Evolutionary conservation across 75 land plant genomes (phyloP), one percentile per base, ranked within the genome.

Genomic region (Ceratopteris richardii): DNA sequence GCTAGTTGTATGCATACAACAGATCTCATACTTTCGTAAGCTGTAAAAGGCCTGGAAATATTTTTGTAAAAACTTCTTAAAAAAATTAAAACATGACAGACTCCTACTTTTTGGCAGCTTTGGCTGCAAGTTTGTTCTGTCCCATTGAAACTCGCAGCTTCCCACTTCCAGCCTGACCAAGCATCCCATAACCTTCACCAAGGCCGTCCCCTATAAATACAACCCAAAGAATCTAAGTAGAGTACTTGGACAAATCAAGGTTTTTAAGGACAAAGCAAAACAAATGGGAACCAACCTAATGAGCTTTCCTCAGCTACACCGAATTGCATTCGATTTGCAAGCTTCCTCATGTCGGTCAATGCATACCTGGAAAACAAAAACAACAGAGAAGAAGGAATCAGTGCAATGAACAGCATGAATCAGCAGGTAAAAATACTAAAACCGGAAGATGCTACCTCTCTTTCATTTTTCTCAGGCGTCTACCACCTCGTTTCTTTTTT

Each of bases 181-280:
- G 96, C 98, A 93, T 93, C 48, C 98, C 98, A 75, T 93, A 93
- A 18, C 98, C 98, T 62, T 89, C 98, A 16, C 98, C 98, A 59
- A 93, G 67, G 44, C 98, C 98, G 82, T 93, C 98, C 29, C 95
- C 96, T 87, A 66, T 33, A 51, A 36, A 0, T 19, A 46, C 51
- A 40, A 30, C 41, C 47, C 2, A n/a, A 27, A 55, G 44, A 19
- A 13, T 39, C 27, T 30, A n/a, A n/a, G n/a, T n/a, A n/a, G n/a
- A n/a, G n/a, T n/a, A n/a, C n/a, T n/a, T n/a, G n/a, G n/a, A n/a
- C n/a, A n/a, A n/a, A 17, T 51, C n/a, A 30, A 36, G n/a, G 37
- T 33, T 9, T 9, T 33, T 33, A 33, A 33, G 9, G 37, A 33
- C 9, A 33, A 29, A 54, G 16, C 18, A 54, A 54, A 29, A 4